phyloP scores from a whole-genome alignment of 208 protist species.

The Trypanosoma platydactyli region DNA sequence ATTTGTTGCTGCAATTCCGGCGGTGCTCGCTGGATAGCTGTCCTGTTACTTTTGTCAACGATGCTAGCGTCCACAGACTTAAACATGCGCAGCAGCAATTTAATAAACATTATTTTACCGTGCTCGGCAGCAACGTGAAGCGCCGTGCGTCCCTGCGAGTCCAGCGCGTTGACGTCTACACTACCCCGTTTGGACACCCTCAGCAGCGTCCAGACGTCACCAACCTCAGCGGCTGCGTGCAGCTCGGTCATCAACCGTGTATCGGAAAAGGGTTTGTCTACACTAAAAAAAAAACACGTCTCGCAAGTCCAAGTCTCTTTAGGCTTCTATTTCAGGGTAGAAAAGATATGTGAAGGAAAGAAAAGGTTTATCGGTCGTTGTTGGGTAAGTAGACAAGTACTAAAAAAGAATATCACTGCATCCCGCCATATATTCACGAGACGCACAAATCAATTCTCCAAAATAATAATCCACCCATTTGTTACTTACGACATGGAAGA shows the following conservation, averaged over 20 bases:
- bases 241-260: conserved; percentile 34
- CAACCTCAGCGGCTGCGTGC: conserved; percentile 32
- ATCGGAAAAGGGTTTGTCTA: too few relatives aligned
- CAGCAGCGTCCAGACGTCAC: conserved; percentile 44
- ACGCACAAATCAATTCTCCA: too few relatives aligned
- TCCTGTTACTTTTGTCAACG: conserved; percentile 54
- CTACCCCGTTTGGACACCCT: conserved; percentile 50
- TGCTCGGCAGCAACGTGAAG: conserved; percentile 73
- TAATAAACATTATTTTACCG: conserved; percentile 36
- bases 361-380: too few relatives aligned
- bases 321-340: too few relatives aligned
- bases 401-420: too few relatives aligned
- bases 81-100: conserved; percentile 45
- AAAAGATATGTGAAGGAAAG: too few relatives aligned
- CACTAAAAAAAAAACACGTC: too few relatives aligned
- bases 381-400: too few relatives aligned
- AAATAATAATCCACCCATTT: too few relatives aligned
- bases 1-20: conserved; percentile 32
- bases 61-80: conserved; percentile 41
- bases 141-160: conserved; percentile 58
- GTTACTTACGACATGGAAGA: too few relatives aligned
- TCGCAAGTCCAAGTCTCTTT: too few relatives aligned
- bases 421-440: too few relatives aligned
- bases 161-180: conserved; percentile 52
- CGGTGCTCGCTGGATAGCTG: conserved; percentile 55